Base-by-base conservation (phyloP, 352 stramenopile species). In the Saprolegnia parasitica region DNA sequence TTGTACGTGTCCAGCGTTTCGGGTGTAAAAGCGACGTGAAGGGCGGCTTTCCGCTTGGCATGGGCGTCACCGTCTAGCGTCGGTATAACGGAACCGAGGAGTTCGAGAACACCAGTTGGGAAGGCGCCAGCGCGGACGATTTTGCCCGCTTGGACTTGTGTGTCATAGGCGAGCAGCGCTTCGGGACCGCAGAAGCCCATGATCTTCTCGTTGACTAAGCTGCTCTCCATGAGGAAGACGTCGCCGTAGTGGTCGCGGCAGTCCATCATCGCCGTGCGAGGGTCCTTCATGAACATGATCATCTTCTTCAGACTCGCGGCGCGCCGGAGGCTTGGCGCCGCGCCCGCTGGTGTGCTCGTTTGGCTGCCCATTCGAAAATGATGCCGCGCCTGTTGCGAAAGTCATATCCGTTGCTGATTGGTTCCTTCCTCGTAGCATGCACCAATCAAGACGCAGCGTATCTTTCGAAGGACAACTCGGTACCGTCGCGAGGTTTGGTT, bases 221-320 rank as follows among this genome's bases (percentile, higher is more conserved):
- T 20, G 32, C 55, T 63, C 37, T 63, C 55, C 16, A 63, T n/a
- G 32, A 63, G 55, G 32, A 63, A 63, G 32, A 63, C 18, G 55
- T 63, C 55, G 13, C 55, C 55, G 32, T 47, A 63, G 55, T 63
- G 32, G 32, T 63, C 32, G 26, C 55, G 55, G 23, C 26, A 21
- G 29, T 42, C 24, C 13, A 57, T 21, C 9, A 67, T 21, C 6
- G 60, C 47, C 23, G 45, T 57, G 24, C 60, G 60, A 4, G 60
- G 60, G 47, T 67, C 60, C 47, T 67, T 67, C 21, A 35, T 40
- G 47, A 67, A 67, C 10, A 8, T 32, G 29, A 67, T 58, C 32
- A 58, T 29, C 52, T 58, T 58, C 52, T 39, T 39, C 52, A 58
- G 32, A 58, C 52, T 58, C 23, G 16, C 52, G 16, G 52, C 52